Evolutionary conservation across 257 asterid species (phyloP).

Genomic region (Solanum sitiens): DNA sequence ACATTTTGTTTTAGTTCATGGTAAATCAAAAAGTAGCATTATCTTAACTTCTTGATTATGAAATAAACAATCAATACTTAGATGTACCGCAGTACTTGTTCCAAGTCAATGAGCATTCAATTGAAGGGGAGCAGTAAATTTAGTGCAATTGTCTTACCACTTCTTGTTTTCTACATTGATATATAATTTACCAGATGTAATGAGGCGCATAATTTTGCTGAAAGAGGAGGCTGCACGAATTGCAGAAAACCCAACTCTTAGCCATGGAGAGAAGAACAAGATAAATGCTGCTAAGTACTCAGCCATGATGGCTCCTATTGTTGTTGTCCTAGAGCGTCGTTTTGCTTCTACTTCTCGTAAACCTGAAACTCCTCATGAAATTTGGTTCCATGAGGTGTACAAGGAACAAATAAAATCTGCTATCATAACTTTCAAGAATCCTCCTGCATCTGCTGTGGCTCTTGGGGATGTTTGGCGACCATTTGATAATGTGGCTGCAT

Average conservation of each 20-base stretch:
- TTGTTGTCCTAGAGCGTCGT: slow-evolving; percentile 94
- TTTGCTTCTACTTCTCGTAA: slow-evolving; percentile 79
- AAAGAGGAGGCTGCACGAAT: slow-evolving; percentile 93
- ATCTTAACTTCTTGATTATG: not conserved
- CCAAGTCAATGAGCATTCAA: not conserved
- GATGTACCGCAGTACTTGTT: not conserved
- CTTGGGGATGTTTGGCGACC: slow-evolving; percentile 96
- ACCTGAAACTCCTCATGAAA: slow-evolving; percentile 96
- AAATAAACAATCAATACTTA: not conserved
- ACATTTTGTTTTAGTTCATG: not conserved
- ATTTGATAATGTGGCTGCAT: slow-evolving; percentile 76
- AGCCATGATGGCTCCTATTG: slow-evolving; percentile 98
- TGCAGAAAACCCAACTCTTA: slow-evolving; percentile 70
- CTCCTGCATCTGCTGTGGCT: slow-evolving; percentile 80
- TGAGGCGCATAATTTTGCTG: slow-evolving; percentile 90
- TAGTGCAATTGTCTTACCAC: not conserved
- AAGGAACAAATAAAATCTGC: slow-evolving; percentile 74
- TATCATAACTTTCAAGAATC: slow-evolving; percentile 58
- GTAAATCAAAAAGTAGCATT: not conserved
- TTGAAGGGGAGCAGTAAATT: not conserved
- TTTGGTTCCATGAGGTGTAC: slow-evolving; percentile 74
- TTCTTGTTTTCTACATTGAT: not conserved
- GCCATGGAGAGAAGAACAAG: slow-evolving; percentile 78
- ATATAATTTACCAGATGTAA: slow-evolving; percentile 51
- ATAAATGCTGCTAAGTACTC: slow-evolving; percentile 94